phyloP scores from a whole-genome alignment of 2,329 filamentous ascomycete species.

The Pseudogymnoascus sp. region DNA sequence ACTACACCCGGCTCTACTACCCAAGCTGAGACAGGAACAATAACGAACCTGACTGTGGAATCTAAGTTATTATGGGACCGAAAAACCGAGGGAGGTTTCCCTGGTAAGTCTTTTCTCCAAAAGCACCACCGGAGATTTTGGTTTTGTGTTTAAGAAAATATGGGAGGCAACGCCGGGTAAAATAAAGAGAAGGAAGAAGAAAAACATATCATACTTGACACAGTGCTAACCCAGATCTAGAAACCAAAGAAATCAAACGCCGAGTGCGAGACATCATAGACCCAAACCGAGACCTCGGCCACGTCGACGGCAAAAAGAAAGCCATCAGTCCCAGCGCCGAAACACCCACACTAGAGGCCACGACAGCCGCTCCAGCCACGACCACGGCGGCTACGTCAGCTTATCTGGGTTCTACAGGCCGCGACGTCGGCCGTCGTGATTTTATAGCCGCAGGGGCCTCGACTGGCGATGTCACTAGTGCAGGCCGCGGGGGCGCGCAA shows the following conservation, averaged over 20 bases:
- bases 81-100: conserved; percentile 80
- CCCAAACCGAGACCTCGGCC: conserved; percentile 70
- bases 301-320: conserved; percentile 49
- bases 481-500: not conserved
- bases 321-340: not conserved
- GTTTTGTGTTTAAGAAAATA: too few species aligned
- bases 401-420: not conserved
- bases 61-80: conserved; percentile 74
- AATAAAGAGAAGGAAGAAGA: not conserved
- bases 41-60: conserved; percentile 25
- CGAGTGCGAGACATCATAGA: conserved; percentile 76
- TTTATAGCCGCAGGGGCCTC: not conserved
- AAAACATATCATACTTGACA: not conserved
- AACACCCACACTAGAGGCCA: not conserved
- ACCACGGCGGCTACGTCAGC: not conserved
- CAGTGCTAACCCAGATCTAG: conserved; percentile 30
- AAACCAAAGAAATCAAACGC: conserved; percentile 86
- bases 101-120: conserved; percentile 42
- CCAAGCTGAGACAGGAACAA: conserved; percentile 12
- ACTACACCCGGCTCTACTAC: conserved; percentile 24
- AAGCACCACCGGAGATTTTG: not conserved
- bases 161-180: too few species aligned
- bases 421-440: not conserved
- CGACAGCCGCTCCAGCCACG: not conserved
- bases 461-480: not conserved